Base-by-base conservation (phyloP, 192 early-diverging fungal genomes). In the Podila epicladia region DNA sequence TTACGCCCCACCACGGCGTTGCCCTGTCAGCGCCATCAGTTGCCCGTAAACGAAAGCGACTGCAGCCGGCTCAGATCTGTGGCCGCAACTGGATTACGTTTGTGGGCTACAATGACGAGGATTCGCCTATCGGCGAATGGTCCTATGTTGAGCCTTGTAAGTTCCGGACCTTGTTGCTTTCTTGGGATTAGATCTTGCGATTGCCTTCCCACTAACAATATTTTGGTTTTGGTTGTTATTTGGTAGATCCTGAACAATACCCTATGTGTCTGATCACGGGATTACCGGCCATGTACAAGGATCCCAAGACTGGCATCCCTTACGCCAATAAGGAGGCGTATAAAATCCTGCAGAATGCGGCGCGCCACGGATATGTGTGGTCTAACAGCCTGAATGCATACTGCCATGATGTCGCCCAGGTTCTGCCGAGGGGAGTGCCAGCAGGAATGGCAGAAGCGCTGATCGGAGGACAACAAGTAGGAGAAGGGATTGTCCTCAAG, bases 241-340 rank as follows among this genome's bases (percentile, higher is more conserved):
- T 59, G 9, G n/a, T 51, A 84, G 83, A 80, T 62, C 67, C 73
- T 22, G 73, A 84, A 19, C 51, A 55, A 32, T 73, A 82, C 22
- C 73, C 82, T 3, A 33, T 82, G 5, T 93, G 92, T 64, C 87
- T 84, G 12, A 84, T 93, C 50, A 92, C 92, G 9, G 91, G 91
- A 9, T 71, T 87, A 31, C 72, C 74, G 9, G 92, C 91, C 15
- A 84, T 80, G 29, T 93, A 91, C 73, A 75, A 82, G 37, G 90
- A 92, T 64, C 91, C 92, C 1, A 65, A 32, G 11, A 90, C 87
- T 19, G 71, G 72, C 2, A 77, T 92, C 17, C 92, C 92, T 0
- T 93, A 90, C 61, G 87, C 89, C 11, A 91, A 87, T 58, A 80
- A 83, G 48, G 84, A 89, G 4, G 89, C 92, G 9, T 92, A 89